Evolutionary conservation across 805 yeast species (phyloP).

Genomic region (Candida odintsovae): DNA sequence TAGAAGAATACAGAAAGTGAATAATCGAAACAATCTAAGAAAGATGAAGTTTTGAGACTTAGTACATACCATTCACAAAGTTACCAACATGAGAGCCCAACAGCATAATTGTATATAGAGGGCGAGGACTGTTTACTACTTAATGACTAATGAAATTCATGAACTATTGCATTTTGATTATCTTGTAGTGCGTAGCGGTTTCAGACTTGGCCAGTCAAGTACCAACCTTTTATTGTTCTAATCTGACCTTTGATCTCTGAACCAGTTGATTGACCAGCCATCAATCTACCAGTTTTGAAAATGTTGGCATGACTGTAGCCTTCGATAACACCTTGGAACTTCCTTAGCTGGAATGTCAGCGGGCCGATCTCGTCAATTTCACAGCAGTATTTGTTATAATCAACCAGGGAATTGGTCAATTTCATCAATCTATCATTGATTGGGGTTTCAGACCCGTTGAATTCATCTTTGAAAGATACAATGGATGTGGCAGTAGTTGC

Average conservation of each 20-base stretch:
- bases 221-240: slow-evolving; percentile 37
- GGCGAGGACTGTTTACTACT: not conserved
- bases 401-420: slow-evolving; percentile 26
- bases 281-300: slow-evolving; percentile 19
- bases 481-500: slow-evolving; percentile 13
- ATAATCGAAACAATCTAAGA: slow-evolving; percentile 4
- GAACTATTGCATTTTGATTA: not conserved
- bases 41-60: slow-evolving; percentile 7
- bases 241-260: slow-evolving; percentile 24
- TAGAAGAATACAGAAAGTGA: slow-evolving; percentile 10
- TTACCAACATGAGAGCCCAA: not conserved
- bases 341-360: slow-evolving; percentile 25
- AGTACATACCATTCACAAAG: not conserved
- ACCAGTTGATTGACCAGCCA: slow-evolving; percentile 14
- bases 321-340: slow-evolving; percentile 21
- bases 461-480: slow-evolving; percentile 13
- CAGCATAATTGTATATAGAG: not conserved
- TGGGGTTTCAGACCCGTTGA: slow-evolving; percentile 1
- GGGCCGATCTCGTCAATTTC: slow-evolving; percentile 20
- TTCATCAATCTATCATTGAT: slow-evolving; percentile 24
- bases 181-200: not conserved
- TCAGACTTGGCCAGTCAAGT: slow-evolving; percentile 31
- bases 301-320: slow-evolving; percentile 16
- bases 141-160: not conserved
- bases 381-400: slow-evolving; percentile 18